Evolutionary conservation across 106 monocot genomes (phyloP).

Genomic region (Cymbidium sinense): DNA sequence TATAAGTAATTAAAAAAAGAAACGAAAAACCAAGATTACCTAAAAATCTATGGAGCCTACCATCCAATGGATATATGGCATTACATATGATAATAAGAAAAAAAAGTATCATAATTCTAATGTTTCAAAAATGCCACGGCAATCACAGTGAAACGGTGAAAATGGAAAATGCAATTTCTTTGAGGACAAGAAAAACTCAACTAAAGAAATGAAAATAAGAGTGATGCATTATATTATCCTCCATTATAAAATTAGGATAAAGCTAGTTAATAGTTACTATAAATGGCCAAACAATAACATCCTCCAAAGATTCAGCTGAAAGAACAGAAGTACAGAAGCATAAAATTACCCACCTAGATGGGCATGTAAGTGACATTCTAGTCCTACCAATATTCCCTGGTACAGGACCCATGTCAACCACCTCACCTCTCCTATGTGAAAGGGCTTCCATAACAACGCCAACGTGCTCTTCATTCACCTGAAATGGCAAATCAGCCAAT

Average conservation of each 20-base stretch:
- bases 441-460: slow-evolving; percentile 99
- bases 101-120: slow-evolving; percentile 1
- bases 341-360: slow-evolving; percentile 65
- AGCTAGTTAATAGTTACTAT: background rate
- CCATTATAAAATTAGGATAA: background rate
- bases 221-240: background rate
- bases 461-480: slow-evolving; percentile 99
- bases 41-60: background rate
- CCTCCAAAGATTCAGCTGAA: background rate
- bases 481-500: background rate
- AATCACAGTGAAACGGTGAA: background rate
- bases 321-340: background rate
- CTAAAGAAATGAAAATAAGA: background rate
- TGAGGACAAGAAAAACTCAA: background rate
- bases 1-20: background rate
- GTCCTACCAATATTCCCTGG: slow-evolving; percentile 71
- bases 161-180: background rate
- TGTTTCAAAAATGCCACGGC: background rate
- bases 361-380: slow-evolving; percentile 77
- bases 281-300: background rate
- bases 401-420: slow-evolving; percentile 95
- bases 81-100: background rate
- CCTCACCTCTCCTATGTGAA: slow-evolving; percentile 88
- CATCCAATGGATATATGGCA: background rate
- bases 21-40: background rate